Evolutionary conservation across 495 filamentous ascomycete genomes (phyloP), one percentile per base, ranked within the genome.

Genomic region (Trichoderma asperelloides): DNA sequence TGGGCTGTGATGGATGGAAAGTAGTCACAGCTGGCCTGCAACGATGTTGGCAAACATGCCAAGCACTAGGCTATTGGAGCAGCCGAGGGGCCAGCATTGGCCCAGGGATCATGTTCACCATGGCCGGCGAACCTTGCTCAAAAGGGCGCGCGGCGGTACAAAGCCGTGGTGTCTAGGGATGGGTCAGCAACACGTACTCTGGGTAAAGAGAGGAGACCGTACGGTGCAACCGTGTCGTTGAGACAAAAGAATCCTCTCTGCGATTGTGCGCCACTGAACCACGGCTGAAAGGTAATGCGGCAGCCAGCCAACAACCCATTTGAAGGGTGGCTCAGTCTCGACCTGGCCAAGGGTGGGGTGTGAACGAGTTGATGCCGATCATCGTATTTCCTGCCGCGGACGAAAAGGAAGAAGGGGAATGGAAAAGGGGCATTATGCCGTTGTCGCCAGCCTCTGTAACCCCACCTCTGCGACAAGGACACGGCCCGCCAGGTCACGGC

Each of bases 401-500:
- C n/a, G 43, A 47, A n/a, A 47, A 25, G 49, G 3, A 23, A n/a
- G 4, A 57, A 25, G 21, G 49, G 23, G 18, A 12, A 18, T 30
- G 23, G 28, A 60, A 60, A 60, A 25, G 55, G 55, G 55, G 55
- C 23, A 21, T 25, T 12, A 21, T 60, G 55, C 16, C 27, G 55
- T 21, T 13, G 55, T 30, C 55, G 13, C 11, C 55, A 28, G 27
- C 28, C 55, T 18, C 13, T 60, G 55, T 25, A 60, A 60, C 55
- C 55, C 55, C 55, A 60, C 55, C 27, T 11, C 13, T 30, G 55
- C 55, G 55, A 60, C 55, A 60, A 30, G 55, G 55, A 28, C 55
- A 60, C 55, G 55, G 55, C 25, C 55, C 55, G 55, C 55, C 23
- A 60, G 55, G 55, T 60, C 55, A 60, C 55, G 55, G 55, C 55